Evolutionary conservation across 371 early-diverging fungal genomes (phyloP).

Genomic region (Mortierella sp.): DNA sequence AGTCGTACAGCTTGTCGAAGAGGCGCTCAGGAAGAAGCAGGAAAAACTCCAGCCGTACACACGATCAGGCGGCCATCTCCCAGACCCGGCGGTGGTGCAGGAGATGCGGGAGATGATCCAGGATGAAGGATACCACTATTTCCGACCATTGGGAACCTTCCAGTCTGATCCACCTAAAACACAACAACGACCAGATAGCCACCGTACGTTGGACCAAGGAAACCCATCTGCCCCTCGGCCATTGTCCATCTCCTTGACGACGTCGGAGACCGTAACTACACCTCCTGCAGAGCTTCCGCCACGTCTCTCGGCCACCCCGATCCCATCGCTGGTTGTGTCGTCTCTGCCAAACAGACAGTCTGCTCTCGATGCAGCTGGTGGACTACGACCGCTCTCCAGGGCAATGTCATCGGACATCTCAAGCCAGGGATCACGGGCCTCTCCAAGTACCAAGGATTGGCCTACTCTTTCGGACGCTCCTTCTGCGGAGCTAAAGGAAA

Average conservation of each 20-base stretch:
- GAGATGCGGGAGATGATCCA: conserved; percentile 16
- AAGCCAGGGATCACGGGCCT: neutral
- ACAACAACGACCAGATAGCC: neutral
- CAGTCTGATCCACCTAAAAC: neutral
- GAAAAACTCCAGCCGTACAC: conserved; percentile 49
- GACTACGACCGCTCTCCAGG: neutral
- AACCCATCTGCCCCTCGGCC: neutral
- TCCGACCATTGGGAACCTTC: neutral
- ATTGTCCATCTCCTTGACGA: too few relatives aligned
- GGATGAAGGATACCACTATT: conserved; percentile 16
- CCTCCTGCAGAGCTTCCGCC: neutral
- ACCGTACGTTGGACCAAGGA: neutral
- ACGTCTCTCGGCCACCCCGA: neutral
- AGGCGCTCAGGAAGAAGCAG: conserved; percentile 55
- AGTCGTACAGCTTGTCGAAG: conserved; percentile 55
- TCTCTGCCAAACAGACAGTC: neutral
- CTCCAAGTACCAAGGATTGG: conserved; percentile 6
- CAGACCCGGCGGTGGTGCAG: conserved; percentile 32
- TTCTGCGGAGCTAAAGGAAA: conserved; percentile 9
- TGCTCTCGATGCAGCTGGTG: neutral
- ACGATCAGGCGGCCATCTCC: conserved; percentile 53
- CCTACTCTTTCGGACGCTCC: conserved; percentile 18
- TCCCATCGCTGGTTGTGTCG: neutral
- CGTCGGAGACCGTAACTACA: neutral
- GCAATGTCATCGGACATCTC: neutral